Conservation (phyloP, 2,329 filamentous ascomycete genomes). For the Raffaelea albimanens region DNA sequence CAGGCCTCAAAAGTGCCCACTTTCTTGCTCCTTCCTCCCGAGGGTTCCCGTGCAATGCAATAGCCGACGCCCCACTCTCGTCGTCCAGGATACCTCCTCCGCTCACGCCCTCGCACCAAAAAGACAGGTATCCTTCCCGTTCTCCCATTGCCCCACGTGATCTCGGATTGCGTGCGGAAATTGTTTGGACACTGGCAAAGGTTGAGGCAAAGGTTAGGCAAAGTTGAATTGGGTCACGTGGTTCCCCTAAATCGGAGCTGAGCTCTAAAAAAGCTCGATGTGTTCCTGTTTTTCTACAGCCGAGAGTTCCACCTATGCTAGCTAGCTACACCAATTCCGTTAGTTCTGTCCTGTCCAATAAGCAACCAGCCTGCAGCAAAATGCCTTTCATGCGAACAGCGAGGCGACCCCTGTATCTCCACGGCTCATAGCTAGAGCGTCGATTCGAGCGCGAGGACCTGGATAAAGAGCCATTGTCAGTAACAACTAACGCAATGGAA, state of each 20-base stretch:
- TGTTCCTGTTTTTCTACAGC: constrained; percentile 1
- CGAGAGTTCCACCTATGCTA: neutral
- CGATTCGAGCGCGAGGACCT: constrained; percentile 24
- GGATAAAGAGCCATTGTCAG: too few species aligned
- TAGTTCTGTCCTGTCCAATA: too few species aligned
- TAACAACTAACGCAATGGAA: too few species aligned
- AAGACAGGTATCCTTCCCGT: neutral
- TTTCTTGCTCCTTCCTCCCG: constrained; percentile 12
- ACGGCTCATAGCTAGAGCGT: constrained; percentile 14
- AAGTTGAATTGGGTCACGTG: constrained; percentile 1
- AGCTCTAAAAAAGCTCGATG: neutral
- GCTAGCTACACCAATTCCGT: neutral
- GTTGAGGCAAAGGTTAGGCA: too few species aligned
- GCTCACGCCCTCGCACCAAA: too few species aligned
- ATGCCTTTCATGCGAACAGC: too few species aligned
- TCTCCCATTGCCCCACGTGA: neutral
- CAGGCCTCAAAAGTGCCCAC: constrained; percentile 5
- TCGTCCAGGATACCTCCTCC: neutral
- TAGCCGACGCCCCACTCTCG: constrained; percentile 11
- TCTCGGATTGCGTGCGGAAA: constrained; percentile 1
- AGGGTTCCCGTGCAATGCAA: constrained; percentile 12
- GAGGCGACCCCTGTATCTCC: too few species aligned
- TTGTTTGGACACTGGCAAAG: too few species aligned
- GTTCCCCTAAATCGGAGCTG: neutral
- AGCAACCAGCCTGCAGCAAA: too few species aligned